Conservation (phyloP, 1,284 basidiomycete species). For the Athelia psychrophila region DNA sequence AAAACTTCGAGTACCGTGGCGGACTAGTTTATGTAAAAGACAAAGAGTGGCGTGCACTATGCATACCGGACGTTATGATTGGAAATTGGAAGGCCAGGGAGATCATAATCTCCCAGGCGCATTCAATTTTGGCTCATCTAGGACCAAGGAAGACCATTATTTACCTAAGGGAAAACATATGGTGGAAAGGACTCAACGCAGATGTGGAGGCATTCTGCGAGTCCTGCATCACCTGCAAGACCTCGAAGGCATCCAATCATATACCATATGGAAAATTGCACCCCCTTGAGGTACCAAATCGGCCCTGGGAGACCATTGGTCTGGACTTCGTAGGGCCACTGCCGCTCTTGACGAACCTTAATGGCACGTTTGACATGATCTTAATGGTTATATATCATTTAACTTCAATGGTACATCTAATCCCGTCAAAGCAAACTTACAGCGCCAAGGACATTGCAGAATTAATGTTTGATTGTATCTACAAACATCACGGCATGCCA, state of each 20-base stretch:
- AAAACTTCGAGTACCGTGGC: slow-evolving; percentile 12
- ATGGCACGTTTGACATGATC: slow-evolving; percentile 26
- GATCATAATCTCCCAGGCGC: slow-evolving; percentile 24
- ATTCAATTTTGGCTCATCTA: slow-evolving; percentile 26
- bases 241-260: slow-evolving; percentile 20
- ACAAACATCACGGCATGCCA: slow-evolving; percentile 14
- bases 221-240: slow-evolving; percentile 21
- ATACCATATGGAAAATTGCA: slow-evolving; percentile 23
- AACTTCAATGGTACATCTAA: slow-evolving; percentile 27
- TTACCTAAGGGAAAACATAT: slow-evolving; percentile 23
- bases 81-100: slow-evolving; percentile 16
- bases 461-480: slow-evolving; percentile 19
- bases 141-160: slow-evolving; percentile 21
- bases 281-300: slow-evolving; percentile 15
- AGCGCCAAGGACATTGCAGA: slow-evolving; percentile 17
- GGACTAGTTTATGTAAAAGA: slow-evolving; percentile 12
- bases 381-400: slow-evolving; percentile 31
- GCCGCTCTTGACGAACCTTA: slow-evolving; percentile 21
- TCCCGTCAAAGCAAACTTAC: slow-evolving; percentile 20
- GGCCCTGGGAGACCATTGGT: slow-evolving; percentile 27
- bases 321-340: slow-evolving; percentile 37
- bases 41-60: slow-evolving; percentile 9
- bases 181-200: slow-evolving; percentile 23
- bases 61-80: slow-evolving; percentile 11
- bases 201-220: slow-evolving; percentile 23